phyloP scores from a whole-genome alignment of 2,329 filamentous ascomycete genomes.

The Dactylellina sp. region DNA sequence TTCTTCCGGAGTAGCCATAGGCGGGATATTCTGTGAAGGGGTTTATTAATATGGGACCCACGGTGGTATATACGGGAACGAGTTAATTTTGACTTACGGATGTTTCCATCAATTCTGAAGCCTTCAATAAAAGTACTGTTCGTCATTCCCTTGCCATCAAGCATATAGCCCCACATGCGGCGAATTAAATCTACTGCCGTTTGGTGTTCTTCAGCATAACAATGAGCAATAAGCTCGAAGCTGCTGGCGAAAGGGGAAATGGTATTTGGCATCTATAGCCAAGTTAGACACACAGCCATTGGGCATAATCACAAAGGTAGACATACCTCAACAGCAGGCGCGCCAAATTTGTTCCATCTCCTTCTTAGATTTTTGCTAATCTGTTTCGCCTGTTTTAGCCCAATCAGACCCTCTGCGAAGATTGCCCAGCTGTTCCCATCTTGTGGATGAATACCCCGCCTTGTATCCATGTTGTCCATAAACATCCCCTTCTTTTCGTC shows the following conservation, averaged over 20 bases:
- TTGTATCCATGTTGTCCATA: constrained; percentile 68
- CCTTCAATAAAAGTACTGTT: constrained; percentile 65
- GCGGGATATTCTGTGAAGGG: constrained; percentile 61
- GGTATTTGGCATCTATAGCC: constrained; percentile 60
- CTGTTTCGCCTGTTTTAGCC: constrained; percentile 18
- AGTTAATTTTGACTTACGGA: constrained; percentile 49
- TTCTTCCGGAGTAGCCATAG: constrained; percentile 63
- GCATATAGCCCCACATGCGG: constrained; percentile 64
- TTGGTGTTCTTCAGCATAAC: constrained; percentile 63
- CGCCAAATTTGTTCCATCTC: constrained; percentile 66
- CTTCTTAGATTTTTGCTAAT: constrained; percentile 61
- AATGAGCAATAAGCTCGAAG: constrained; percentile 66
- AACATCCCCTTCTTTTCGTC: constrained; percentile 68
- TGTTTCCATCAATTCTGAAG: constrained; percentile 63
- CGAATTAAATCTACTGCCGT: constrained; percentile 64
- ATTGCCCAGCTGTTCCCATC: constrained; percentile 72
- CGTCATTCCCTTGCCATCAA: constrained; percentile 64
- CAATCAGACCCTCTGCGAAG: constrained; percentile 36
- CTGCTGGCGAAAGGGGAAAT: constrained; percentile 65
- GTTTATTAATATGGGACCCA: constrained; percentile 2
- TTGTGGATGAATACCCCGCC: constrained; percentile 69
- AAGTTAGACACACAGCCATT: constrained; percentile 2
- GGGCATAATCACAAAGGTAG: not conserved
- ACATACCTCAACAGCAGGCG: constrained; percentile 64
- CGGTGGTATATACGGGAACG: not conserved